Conservation (phyloP, 2,329 filamentous ascomycete genomes). For the Arthroderma sp. region DNA sequence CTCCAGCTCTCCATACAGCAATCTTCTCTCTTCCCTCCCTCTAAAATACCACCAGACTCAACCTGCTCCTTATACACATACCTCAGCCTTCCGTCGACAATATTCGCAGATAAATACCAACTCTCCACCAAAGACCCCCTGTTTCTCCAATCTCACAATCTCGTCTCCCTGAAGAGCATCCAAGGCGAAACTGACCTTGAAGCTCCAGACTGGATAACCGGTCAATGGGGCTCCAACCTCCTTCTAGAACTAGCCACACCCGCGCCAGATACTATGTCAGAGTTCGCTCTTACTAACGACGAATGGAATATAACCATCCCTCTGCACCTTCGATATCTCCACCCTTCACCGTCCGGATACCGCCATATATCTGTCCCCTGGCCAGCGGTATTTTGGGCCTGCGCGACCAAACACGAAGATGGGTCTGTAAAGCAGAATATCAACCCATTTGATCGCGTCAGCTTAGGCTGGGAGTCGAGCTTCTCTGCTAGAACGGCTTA, state of each 20-base stretch:
- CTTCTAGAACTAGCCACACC: conserved; percentile 61
- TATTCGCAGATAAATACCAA: conserved; percentile 85
- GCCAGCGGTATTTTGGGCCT: conserved; percentile 86
- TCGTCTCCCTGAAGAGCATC: conserved; percentile 55
- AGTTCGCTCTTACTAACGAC: conserved; percentile 10
- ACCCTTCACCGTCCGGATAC: conserved; percentile 47
- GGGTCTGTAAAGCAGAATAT: conserved; percentile 50
- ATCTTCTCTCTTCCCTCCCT: conserved; percentile 36
- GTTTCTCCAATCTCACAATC: conserved; percentile 69
- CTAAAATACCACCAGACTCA: conserved; percentile 32
- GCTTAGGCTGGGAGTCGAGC: conserved; percentile 73
- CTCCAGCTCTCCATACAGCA: conserved; percentile 55
- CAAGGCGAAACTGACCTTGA: conserved; percentile 77
- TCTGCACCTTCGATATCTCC: conserved; percentile 72
- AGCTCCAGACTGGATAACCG: conserved; percentile 68
- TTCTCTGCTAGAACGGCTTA: conserved; percentile 70
- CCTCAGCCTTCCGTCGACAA: conserved; percentile 63
- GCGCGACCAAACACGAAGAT: conserved; percentile 34
- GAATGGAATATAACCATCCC: conserved; percentile 47
- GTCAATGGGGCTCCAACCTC: conserved; percentile 65
- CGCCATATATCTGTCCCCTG: conserved; percentile 54
- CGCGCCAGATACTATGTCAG: conserved; percentile 11
- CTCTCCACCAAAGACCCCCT: conserved; percentile 47
- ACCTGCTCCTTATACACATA: conserved; percentile 66
- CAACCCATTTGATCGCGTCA: conserved; percentile 75